Percentiles rank a stretch among this genome's conserved stretches.
Conservation (phyloP, 768 basidiomycete genomes). For the Cyclocybe cylindracea region DNA sequence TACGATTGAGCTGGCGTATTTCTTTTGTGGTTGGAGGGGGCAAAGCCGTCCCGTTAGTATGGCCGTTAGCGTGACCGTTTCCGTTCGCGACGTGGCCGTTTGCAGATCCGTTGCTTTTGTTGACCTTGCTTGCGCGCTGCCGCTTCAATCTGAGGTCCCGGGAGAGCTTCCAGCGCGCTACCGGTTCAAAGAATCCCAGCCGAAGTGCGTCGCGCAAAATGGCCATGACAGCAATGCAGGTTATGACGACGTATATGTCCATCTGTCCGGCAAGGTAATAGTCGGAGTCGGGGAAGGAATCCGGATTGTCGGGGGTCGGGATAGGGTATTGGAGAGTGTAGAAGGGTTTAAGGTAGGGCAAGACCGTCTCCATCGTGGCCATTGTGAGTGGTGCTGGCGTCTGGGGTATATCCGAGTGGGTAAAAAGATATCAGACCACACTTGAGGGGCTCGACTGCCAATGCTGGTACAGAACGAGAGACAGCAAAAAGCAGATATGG, state of each 20-base stretch:
- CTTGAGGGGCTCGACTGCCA: conserved; percentile 5
- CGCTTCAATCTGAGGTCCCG: conserved; percentile 44
- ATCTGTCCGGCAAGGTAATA: conserved; percentile 75
- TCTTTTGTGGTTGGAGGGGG: conserved; percentile 40
- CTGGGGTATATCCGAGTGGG: conserved; percentile 1
- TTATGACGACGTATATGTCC: conserved; percentile 79
- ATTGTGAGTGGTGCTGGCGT: conserved; percentile 9
- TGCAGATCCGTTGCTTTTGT: conserved; percentile 20
- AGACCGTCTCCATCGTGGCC: conserved; percentile 10
- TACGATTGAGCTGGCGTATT: conserved; percentile 62
- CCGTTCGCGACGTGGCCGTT: conserved; percentile 28
- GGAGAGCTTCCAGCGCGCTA: conserved; percentile 76
- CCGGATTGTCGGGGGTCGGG: conserved; percentile 52
- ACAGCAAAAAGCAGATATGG: conserved; percentile 1
- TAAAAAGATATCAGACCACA: conserved; percentile 23
- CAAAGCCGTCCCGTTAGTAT: conserved; percentile 32
- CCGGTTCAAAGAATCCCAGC: conserved; percentile 73
- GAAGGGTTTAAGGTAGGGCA: conserved; percentile 62
- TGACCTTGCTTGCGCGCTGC: conserved; percentile 19
- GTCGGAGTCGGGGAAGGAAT: conserved; percentile 69
- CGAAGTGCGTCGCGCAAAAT: conserved; percentile 78
- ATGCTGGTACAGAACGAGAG: neutral
- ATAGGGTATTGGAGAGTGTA: conserved; percentile 73
- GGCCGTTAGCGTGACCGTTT: conserved; percentile 24
- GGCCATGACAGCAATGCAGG: conserved; percentile 88